Evolutionary conservation across 2,329 filamentous ascomycete species (phyloP).

Genomic region (Ophiostoma novo-ulmi): DNA sequence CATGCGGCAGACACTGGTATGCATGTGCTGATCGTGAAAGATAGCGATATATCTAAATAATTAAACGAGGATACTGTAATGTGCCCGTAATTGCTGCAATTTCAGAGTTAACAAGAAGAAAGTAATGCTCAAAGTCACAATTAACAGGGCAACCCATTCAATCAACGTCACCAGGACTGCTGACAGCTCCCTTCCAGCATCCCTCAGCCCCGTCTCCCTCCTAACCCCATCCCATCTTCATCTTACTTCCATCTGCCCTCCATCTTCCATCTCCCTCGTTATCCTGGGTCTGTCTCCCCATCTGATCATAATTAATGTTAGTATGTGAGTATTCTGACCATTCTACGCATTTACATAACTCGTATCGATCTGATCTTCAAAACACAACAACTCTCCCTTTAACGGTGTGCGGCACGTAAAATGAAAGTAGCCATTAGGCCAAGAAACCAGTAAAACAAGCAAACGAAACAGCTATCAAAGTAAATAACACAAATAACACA

Average conservation of each 20-base stretch:
- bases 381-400: neutral
- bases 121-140: neutral
- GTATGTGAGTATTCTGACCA: neutral
- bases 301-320: neutral
- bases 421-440: neutral
- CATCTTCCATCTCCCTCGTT: neutral
- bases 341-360: neutral
- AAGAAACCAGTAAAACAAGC: neutral
- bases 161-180: neutral
- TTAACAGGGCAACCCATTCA: neutral
- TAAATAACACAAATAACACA: neutral
- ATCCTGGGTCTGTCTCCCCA: neutral
- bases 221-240: neutral
- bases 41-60: neutral
- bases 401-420: neutral
- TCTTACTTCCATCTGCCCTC: neutral
- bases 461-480: neutral
- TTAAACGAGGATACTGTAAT: neutral
- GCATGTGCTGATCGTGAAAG: neutral
- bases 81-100: neutral
- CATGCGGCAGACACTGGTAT: neutral
- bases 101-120: neutral
- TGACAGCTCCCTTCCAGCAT: neutral
- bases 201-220: neutral
- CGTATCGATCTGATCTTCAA: neutral